phyloP scores from a whole-genome alignment of 768 basidiomycete species.

The Leccinum subtestaceum region DNA sequence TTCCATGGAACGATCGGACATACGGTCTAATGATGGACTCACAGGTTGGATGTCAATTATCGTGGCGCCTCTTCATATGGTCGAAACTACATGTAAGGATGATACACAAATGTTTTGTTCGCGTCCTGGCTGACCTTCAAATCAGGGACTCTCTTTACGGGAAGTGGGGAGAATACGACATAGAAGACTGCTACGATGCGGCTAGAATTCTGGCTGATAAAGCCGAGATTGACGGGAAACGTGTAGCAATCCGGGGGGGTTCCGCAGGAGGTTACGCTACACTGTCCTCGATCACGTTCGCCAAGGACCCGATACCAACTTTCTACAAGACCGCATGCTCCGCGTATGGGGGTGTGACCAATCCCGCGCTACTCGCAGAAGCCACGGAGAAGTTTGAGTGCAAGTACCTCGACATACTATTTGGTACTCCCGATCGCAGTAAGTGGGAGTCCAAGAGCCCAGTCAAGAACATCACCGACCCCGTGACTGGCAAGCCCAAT shows the following conservation, averaged over 20 bases:
- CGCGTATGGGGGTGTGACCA: conserved; percentile 60
- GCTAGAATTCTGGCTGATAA: neutral
- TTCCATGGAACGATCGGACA: neutral
- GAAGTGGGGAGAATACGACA: conserved; percentile 70
- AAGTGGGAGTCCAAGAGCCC: conserved; percentile 6
- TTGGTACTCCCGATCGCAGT: conserved; percentile 44
- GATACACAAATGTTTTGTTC: too few relatives aligned
- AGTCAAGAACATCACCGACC: conserved; percentile 14
- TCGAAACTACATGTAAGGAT: conserved; percentile 50
- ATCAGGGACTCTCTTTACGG: conserved; percentile 49
- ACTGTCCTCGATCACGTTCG: conserved; percentile 46
- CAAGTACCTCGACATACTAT: conserved; percentile 42
- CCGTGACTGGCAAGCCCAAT: neutral
- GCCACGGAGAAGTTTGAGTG: neutral
- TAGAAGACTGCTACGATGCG: conserved; percentile 51
- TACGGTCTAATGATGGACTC: conserved; percentile 4
- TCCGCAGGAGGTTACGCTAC: conserved; percentile 66
- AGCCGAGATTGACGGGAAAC: neutral
- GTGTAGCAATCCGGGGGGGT: neutral
- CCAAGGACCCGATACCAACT: conserved; percentile 47
- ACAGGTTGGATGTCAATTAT: conserved; percentile 71
- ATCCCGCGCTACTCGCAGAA: conserved; percentile 45
- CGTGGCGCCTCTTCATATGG: conserved; percentile 75
- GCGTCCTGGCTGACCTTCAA: conserved; percentile 3
- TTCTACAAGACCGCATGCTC: conserved; percentile 58